These are phyloP conservation scores for Hypoxylon sp. DNA, from an alignment of 2,329 filamentous ascomycete species.

Conservation along the genomic window DNA sequence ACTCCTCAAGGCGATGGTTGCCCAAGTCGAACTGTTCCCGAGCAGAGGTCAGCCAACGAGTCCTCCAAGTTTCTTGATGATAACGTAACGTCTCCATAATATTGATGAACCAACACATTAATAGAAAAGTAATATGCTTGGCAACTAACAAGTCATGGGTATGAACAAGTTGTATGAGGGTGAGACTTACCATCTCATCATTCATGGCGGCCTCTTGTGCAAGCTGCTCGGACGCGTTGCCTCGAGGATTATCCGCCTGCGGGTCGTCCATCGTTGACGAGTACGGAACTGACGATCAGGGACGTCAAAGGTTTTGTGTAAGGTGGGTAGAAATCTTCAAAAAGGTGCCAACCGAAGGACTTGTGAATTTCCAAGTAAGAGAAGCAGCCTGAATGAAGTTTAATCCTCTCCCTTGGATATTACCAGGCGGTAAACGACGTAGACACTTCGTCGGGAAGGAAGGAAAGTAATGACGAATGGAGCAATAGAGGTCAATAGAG, in stretches of 20 bases:
- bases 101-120: background rate
- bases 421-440: too few relatives aligned
- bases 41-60: background rate
- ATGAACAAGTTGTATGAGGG: background rate
- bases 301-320: background rate
- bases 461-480: background rate
- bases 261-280: slow-evolving; percentile 5
- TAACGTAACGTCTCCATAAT: background rate
- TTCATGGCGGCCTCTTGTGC: background rate
- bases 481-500: background rate
- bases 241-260: background rate
- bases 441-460: background rate
- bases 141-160: background rate
- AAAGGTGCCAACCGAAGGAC: background rate
- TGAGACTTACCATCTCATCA: slow-evolving; percentile 31
- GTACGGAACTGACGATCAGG: background rate
- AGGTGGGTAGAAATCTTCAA: background rate
- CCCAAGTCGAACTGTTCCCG: slow-evolving; percentile 42
- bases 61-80: background rate
- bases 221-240: background rate
- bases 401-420: background rate
- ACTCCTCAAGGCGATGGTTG: slow-evolving; percentile 39
- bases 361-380: background rate
- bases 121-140: background rate
- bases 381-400: background rate